A percentile compares a stretch with the other conserved stretches of the same genome.
Evolutionary conservation across 2,329 filamentous ascomycete species (phyloP).

Genomic region (Periconia macrospinosa): DNA sequence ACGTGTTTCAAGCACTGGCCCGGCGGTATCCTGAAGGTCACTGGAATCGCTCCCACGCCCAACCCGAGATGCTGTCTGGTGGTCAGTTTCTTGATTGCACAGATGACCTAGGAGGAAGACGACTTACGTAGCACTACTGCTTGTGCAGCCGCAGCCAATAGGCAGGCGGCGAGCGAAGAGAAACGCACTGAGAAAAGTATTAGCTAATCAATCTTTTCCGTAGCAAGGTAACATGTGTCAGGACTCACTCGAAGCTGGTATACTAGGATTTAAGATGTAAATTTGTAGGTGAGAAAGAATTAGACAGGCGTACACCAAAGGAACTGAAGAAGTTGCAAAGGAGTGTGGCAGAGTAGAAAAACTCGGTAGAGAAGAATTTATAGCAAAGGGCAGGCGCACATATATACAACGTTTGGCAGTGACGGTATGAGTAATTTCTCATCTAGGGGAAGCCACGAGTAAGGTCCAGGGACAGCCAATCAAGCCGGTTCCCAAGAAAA

Average conservation of each 20-base stretch:
- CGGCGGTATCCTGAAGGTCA: background rate
- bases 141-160: conserved; percentile 28
- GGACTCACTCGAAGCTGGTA: conserved; percentile 1
- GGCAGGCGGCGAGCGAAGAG: conserved; percentile 29
- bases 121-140: conserved; percentile 21
- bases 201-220: conserved; percentile 4
- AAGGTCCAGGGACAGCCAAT: background rate
- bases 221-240: background rate
- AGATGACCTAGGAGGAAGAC: background rate
- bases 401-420: background rate
- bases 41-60: conserved; percentile 4
- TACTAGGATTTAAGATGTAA: background rate
- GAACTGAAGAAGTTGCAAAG: background rate
- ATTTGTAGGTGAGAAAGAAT: background rate
- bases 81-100: background rate
- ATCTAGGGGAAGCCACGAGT: background rate
- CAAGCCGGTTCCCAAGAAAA: background rate
- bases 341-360: background rate
- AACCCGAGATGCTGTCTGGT: conserved; percentile 9
- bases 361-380: background rate
- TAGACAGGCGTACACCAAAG: background rate
- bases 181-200: conserved; percentile 18
- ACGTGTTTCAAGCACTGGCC: no score
- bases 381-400: background rate
- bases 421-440: background rate